Percentiles rank a stretch among this genome's conserved stretches.
Evolutionary conservation across 345 rosid genomes (phyloP).

Genomic region (Populus davidiana): DNA sequence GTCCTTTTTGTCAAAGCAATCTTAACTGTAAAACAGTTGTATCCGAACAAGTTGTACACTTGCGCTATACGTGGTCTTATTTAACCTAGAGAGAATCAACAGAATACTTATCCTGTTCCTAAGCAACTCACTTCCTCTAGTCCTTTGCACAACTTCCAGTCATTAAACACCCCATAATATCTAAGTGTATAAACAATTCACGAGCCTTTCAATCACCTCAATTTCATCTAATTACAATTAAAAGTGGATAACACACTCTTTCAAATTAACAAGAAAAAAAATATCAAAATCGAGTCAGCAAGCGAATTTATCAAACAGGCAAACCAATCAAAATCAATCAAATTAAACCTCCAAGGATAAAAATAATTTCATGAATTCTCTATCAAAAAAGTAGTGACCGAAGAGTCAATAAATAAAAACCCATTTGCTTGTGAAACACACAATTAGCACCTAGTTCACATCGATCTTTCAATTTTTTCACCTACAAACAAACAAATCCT

Average conservation of each 20-base stretch:
- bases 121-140: not conserved
- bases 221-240: not conserved
- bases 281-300: not conserved
- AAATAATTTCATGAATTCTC: not conserved
- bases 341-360: not conserved
- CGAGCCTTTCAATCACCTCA: not conserved
- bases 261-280: not conserved
- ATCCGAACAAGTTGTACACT: not conserved
- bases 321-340: not conserved
- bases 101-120: not conserved
- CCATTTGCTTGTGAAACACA: not conserved
- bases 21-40: not conserved
- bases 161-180: not conserved
- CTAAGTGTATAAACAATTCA: not conserved
- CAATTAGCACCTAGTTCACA: too few species aligned
- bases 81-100: not conserved
- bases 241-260: not conserved
- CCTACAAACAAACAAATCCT: not conserved
- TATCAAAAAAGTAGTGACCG: not conserved
- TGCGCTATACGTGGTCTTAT: not conserved
- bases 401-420: not conserved
- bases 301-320: not conserved
- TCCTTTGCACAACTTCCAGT: not conserved
- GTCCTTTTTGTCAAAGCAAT: not conserved
- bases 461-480: too few species aligned